Conservation (phyloP, 345 rosid species). For the Populus deltoides region DNA sequence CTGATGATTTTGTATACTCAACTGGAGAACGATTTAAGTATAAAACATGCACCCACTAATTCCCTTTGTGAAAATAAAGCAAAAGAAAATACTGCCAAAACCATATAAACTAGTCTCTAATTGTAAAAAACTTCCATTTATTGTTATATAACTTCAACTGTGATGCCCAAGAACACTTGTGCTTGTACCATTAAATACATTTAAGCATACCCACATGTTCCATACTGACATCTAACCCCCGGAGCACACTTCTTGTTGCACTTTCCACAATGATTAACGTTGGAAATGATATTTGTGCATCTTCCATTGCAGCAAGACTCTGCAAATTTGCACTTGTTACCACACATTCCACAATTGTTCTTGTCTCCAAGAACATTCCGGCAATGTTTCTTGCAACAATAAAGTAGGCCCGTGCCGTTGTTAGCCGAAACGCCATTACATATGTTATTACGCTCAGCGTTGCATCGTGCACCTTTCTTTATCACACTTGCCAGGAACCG, state of each 20-base stretch:
- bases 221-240: slow-evolving; percentile 50
- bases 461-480: slow-evolving; percentile 49
- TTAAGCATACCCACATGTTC: slow-evolving; percentile 68
- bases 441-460: slow-evolving; percentile 23
- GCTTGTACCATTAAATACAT: not conserved
- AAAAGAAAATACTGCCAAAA: not conserved
- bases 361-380: slow-evolving; percentile 47
- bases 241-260: slow-evolving; percentile 44
- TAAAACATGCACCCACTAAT: not conserved
- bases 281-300: slow-evolving; percentile 35
- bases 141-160: not conserved
- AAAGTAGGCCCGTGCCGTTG: slow-evolving; percentile 53
- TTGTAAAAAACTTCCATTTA: not conserved
- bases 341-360: slow-evolving; percentile 63
- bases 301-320: slow-evolving; percentile 54
- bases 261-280: slow-evolving; percentile 53
- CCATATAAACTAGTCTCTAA: not conserved
- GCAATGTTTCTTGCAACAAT: slow-evolving; percentile 80
- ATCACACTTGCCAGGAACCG: slow-evolving; percentile 28
- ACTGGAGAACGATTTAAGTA: not conserved
- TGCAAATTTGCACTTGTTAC: slow-evolving; percentile 48
- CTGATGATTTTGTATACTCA: not conserved
- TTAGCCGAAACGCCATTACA: slow-evolving; percentile 58
- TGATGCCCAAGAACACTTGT: not conserved
- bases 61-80: not conserved